phyloP scores from a whole-genome alignment of 2,329 filamentous ascomycete genomes.

The Cercospora janseana region DNA sequence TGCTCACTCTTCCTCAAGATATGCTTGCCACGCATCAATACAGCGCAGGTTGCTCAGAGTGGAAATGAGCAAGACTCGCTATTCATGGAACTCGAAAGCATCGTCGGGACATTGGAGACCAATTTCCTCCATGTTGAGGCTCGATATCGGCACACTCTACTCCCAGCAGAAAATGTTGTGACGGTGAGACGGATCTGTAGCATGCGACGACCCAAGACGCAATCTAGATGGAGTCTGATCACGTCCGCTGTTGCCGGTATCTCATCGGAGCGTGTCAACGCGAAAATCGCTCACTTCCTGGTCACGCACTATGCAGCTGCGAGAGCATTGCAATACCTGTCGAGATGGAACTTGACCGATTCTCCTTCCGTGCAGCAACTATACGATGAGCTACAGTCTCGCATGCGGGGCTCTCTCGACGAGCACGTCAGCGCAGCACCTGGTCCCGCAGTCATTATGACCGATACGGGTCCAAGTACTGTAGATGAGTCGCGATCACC shows the following conservation, averaged over 20 bases:
- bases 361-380: constrained; percentile 19
- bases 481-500: neutral
- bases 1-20: constrained; percentile 35
- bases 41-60: neutral
- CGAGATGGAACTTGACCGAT: constrained; percentile 23
- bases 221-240: constrained; percentile 37
- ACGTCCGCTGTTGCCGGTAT: constrained; percentile 14
- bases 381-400: constrained; percentile 14
- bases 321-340: constrained; percentile 29
- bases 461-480: constrained; percentile 9
- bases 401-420: neutral
- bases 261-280: constrained; percentile 19
- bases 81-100: constrained; percentile 36
- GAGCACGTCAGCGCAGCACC: neutral
- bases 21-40: constrained; percentile 26
- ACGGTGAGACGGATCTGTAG: constrained; percentile 32
- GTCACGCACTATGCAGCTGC: constrained; percentile 25
- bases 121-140: constrained; percentile 37
- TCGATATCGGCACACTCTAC: constrained; percentile 37
- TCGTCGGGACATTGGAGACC: constrained; percentile 35
- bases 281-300: constrained; percentile 25
- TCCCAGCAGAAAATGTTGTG: constrained; percentile 36
- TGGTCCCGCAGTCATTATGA: constrained; percentile 19
- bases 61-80: constrained; percentile 30
- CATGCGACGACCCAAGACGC: constrained; percentile 34